A percentile compares a stretch with the other conserved stretches of the same genome.
These are phyloP conservation scores for Russula virescens DNA, from an alignment of 768 basidiomycete species.

Conservation along the genomic window DNA sequence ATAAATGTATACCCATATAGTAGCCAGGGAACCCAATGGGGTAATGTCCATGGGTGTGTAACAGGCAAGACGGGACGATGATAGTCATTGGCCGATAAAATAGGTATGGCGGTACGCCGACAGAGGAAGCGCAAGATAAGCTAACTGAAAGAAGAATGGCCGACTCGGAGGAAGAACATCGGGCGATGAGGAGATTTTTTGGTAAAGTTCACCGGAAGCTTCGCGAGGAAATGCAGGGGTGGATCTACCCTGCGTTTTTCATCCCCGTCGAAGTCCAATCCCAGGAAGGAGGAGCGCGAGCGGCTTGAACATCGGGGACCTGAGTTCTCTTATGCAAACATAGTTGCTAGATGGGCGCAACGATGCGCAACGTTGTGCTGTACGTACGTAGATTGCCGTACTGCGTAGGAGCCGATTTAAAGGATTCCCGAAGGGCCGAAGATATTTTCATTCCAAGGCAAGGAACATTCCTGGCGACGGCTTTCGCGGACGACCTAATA, in stretches of 20 bases:
- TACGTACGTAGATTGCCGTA: neutral
- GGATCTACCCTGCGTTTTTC: neutral
- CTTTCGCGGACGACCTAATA: no score
- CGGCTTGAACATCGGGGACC: neutral
- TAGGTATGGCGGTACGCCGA: neutral
- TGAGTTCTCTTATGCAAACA: neutral
- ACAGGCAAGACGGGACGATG: neutral
- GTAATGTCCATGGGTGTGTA: neutral
- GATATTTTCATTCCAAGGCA: neutral
- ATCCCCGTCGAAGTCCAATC: neutral
- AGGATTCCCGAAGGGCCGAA: neutral
- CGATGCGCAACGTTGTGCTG: neutral
- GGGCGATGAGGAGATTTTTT: neutral
- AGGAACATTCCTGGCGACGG: no score
- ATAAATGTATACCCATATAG: no score
- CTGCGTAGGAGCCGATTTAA: neutral
- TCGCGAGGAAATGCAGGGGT: neutral
- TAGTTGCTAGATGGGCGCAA: neutral
- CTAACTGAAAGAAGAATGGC: neutral
- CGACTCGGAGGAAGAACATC: neutral
- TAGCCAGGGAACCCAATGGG: neutral
- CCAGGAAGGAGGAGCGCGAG: neutral
- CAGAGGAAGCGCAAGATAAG: neutral
- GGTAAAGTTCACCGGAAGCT: neutral
- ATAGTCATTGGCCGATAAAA: constrained; percentile 2